Evolutionary conservation across 305 asterid genomes (phyloP), one percentile per base, ranked within the genome.

Genomic region (Coffea humblotiana): DNA sequence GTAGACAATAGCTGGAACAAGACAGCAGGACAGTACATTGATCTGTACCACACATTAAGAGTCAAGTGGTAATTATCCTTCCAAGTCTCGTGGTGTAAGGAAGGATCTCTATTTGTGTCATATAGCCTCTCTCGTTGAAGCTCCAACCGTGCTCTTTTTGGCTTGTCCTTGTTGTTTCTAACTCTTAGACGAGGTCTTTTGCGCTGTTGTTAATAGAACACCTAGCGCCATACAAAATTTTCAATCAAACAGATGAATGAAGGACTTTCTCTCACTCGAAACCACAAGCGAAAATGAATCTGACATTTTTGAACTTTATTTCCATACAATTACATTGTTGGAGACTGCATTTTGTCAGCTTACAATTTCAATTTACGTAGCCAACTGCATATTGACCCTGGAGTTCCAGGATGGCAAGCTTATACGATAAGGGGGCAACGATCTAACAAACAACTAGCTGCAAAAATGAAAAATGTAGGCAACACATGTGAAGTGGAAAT

Each of bases 1-100:
- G 71, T 86, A 54, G 94, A 94, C 81, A 85, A 89, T 85, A 90
- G 97, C 88, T 94, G 98, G 97, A 90, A 91, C 56, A 91, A 87
- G 18, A 90, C 94, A n/a, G 96, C 97, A 35, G 93, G 91, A 71
- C 89, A 94, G 83, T 94, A 92, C 85, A 89, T 89, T 65, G 90
- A 89, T 69, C 79, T 91, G 76, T 94, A 94, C 82, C 86, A 90
- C 83, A 86, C 90, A 1, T 72, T 88, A 4, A 85, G 93, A 80
- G 88, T 82, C 32, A 83, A 81, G 69, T 75, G 69, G 64, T 74
- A 80, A 16, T 78, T 23, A 47, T 61, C 32, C 25, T 29, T 40
- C 3, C 3, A 0, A 9, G 29, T 29, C 21, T 73, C 15, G 1
- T 68, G 16, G 25, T 6, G 72, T 40, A 18, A 68, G 18, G 66